phyloP scores from a whole-genome alignment of 129 eudicot genomes.

The Mikania micrantha region DNA sequence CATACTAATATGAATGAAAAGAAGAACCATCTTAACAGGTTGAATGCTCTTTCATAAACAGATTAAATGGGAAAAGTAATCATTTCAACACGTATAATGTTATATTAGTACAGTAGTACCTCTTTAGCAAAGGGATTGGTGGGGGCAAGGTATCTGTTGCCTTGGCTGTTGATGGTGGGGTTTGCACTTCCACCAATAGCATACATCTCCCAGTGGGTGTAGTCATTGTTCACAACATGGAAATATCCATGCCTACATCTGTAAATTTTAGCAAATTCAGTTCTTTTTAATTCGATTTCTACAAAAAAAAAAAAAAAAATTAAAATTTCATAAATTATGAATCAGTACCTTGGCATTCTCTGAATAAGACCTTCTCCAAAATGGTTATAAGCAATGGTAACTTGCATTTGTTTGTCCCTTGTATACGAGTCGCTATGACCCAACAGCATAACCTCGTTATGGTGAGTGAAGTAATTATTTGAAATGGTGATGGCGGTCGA shows the following conservation, averaged over 20 bases:
- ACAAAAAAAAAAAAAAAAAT: background rate
- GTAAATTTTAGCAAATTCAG: slow-evolving; percentile 12
- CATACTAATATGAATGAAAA: too few species aligned
- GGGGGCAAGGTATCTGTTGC: slow-evolving; percentile 93
- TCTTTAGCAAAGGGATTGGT: slow-evolving; percentile 74
- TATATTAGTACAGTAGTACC: too few species aligned
- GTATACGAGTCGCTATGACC: slow-evolving; percentile 84
- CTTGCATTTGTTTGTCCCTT: slow-evolving; percentile 88
- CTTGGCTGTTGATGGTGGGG: slow-evolving; percentile 96
- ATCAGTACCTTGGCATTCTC: slow-evolving; percentile 86
- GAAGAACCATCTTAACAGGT: background rate
- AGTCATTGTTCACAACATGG: slow-evolving; percentile 98
- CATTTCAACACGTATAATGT: too few species aligned
- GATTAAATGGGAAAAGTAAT: background rate
- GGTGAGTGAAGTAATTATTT: slow-evolving; percentile 82
- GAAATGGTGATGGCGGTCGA: slow-evolving; percentile 90
- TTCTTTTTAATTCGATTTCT: background rate
- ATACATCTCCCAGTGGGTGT: slow-evolving; percentile 99
- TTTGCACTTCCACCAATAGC: slow-evolving; percentile 94
- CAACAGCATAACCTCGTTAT: slow-evolving; percentile 88
- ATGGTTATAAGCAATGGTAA: slow-evolving; percentile 84
- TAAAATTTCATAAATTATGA: background rate
- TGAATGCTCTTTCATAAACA: background rate
- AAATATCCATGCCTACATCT: slow-evolving; percentile 95
- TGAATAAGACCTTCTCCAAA: slow-evolving; percentile 92